Evolutionary conservation across 345 rosid species (phyloP), one percentile per base, ranked within the genome.

Genomic region (Eucalyptus tenuipes): DNA sequence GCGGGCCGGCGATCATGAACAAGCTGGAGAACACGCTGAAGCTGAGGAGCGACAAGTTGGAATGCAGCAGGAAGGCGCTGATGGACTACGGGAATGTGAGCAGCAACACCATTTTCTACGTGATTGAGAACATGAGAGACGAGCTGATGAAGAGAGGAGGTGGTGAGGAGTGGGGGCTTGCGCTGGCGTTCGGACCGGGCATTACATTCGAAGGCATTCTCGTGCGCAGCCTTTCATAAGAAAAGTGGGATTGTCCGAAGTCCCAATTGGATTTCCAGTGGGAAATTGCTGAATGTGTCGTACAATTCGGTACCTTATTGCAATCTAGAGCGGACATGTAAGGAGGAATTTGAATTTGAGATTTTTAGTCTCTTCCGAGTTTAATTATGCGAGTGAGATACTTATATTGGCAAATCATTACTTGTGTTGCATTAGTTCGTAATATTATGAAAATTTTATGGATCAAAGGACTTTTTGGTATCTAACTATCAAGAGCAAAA

Each of bases 181-280:
- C 95, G 11, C 91, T 98, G 24, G 99, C 99, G 7, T 98, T 96
- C 79, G 99, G 99, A 15, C 99, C 99, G 13, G 99, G 99, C 55
- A 95, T 97, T 91, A 96, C 99, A n/a, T 96, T 98, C 47, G 99
- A 98, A 93, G 99, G 99, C 89, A 95, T 97, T 42, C 98, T 97
- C 88, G 91, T 97, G 87, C 98, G 99, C 82, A 94, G 97, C 93
- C 95, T 96, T n/a, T 93, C 79, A 81, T 89, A 75, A 64, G 22
- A 81, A 49, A 37, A 49, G 45, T 18, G 27, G 45, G 45, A 18
- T 9, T 9, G 44, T 10, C 81, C 27, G 13, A 18, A 18, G 25
- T 71, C 81, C 20, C 1, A 66, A 4, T 31, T 31, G 40, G 79
- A 42, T 31, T 66, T 71, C 25, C 45, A 33, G 4, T 9, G 45